Evolutionary conservation across 176 grass and related monocot genomes (phyloP).

Genomic region (Elaeis guineensis): DNA sequence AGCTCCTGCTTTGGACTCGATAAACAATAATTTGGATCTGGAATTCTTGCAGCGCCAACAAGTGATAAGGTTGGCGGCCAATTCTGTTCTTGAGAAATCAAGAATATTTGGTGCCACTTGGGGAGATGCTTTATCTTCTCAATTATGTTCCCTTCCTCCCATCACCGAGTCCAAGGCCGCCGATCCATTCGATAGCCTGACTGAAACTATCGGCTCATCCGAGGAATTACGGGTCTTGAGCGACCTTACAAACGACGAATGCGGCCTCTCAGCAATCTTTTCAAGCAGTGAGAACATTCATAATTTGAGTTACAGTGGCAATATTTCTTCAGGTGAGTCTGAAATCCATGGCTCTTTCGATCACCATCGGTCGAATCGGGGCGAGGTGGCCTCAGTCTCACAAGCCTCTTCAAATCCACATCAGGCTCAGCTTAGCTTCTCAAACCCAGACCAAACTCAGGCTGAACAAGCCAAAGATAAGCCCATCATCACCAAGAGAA

Average conservation of each 20-base stretch:
- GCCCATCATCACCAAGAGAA: neutral
- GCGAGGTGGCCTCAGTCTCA: too few species aligned
- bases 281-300: neutral
- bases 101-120: too few species aligned
- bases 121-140: too few species aligned
- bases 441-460: neutral
- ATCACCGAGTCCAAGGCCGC: neutral
- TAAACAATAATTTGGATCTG: too few species aligned
- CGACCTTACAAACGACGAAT: neutral
- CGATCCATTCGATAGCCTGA: too few species aligned
- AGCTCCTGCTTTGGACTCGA: neutral
- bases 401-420: too few species aligned
- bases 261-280: neutral
- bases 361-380: too few species aligned
- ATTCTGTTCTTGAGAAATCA: neutral
- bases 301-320: neutral
- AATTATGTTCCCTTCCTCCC: neutral
- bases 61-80: neutral
- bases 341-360: too few species aligned
- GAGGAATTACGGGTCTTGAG: neutral
- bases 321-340: neutral
- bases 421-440: too few species aligned
- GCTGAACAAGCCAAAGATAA: neutral
- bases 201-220: neutral
- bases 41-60: neutral